Base-by-base conservation (phyloP, 2,329 filamentous ascomycete genomes). In the Phyllosticta ampelicida region DNA sequence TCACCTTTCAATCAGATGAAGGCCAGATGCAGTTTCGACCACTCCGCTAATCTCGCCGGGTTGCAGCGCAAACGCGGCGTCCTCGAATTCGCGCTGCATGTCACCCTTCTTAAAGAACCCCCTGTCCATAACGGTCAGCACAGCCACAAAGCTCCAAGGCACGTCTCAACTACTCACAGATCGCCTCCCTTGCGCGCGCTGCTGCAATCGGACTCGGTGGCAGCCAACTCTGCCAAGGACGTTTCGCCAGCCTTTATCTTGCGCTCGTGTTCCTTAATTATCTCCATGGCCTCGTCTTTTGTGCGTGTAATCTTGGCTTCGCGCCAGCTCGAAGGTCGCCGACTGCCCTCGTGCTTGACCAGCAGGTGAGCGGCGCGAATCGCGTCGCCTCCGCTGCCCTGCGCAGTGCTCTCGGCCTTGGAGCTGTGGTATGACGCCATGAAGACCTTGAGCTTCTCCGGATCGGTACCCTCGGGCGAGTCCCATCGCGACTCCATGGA, bases 31-130 rank as follows among this genome's bases (percentile, higher is more conserved):
- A 48, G 94, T 96, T 74, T 96, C 88, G 11, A 97, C 87, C 44
- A 96, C 80, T 52, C 81, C 79, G 74, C 91, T 96, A 68, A 97
- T 84, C 74, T 96, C 83, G 30, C 90, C 91, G 1, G 86, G 86
- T 73, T 91, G 82, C 58, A 99, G 79, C n/a, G 82, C 86, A 75
- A 99, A 99, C 1, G 94, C 87, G 4, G 91, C 91, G 59, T 96
- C 90, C 75, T 99, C 94, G 69, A 99, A 99, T 75, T 96, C 92
- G 77, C 91, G 92, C 73, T 99, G 94, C 94, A 99, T 99, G 68
- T 97, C 92, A 26, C 90, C 90, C 67, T 82, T 85, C 58, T 90
- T 91, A 73, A 99, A 99, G 74, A 91, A 96, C 19, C 94, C 94
- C 62, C 83, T 86, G 58, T 48, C 18, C 54, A 30, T 51, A 23